These are phyloP conservation scores for Penicillium nucicola DNA, from an alignment of 495 filamentous ascomycete genomes.

Conservation along the genomic window DNA sequence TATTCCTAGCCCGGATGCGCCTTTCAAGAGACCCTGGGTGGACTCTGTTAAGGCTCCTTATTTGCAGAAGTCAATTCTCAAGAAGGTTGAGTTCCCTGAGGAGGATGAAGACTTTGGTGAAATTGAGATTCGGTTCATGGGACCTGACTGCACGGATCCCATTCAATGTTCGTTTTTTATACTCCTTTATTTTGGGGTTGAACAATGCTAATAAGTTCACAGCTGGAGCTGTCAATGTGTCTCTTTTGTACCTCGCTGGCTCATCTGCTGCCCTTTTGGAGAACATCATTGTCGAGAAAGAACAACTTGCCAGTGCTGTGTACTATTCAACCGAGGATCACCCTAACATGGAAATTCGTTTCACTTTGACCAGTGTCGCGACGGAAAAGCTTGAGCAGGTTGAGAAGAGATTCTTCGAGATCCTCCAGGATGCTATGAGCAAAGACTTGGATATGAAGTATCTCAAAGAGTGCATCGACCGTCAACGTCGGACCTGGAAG, in stretches of 20 bases:
- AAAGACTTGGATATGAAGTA: slow-evolving; percentile 87
- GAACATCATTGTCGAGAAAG: slow-evolving; percentile 88
- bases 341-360: slow-evolving; percentile 77
- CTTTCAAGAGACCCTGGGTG: slow-evolving; percentile 87
- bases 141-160: slow-evolving; percentile 69
- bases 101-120: slow-evolving; percentile 93
- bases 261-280: slow-evolving; percentile 91
- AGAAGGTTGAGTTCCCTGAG: slow-evolving; percentile 89
- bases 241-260: slow-evolving; percentile 81
- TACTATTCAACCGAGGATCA: slow-evolving; percentile 70
- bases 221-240: slow-evolving; percentile 68
- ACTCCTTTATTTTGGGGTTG: neutral
- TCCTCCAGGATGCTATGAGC: slow-evolving; percentile 73
- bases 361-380: slow-evolving; percentile 78
- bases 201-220: slow-evolving; percentile 17
- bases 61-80: slow-evolving; percentile 63
- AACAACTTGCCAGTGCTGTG: slow-evolving; percentile 83
- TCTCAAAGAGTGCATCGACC: slow-evolving; percentile 76
- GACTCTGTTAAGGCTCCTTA: slow-evolving; percentile 76
- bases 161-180: slow-evolving; percentile 42
- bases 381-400: slow-evolving; percentile 81
- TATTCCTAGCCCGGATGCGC: slow-evolving; percentile 67
- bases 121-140: slow-evolving; percentile 77
- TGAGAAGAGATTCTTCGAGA: slow-evolving; percentile 78
- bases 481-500: slow-evolving; percentile 74